Conservation (phyloP, 805 yeast genomes). For the Priceomyces medius region DNA sequence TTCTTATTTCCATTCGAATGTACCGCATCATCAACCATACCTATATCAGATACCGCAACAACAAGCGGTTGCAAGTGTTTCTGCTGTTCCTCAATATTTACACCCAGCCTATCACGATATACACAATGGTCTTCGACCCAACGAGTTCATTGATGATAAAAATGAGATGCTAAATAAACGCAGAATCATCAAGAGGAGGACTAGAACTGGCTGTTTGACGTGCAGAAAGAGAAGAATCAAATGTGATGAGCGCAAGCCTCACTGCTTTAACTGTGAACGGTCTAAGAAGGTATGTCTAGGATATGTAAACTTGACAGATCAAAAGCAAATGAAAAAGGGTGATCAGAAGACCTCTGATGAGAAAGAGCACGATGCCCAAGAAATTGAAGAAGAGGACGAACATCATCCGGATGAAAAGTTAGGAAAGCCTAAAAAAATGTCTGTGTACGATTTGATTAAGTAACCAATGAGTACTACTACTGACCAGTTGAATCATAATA, state of each 20-base stretch:
- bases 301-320: slow-evolving; percentile 41
- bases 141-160: slow-evolving; percentile 21
- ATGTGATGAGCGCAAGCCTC: slow-evolving; percentile 73
- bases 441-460: slow-evolving; percentile 9
- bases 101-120: slow-evolving; percentile 10
- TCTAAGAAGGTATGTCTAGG: slow-evolving; percentile 67
- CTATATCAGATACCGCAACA: slow-evolving; percentile 3
- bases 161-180: slow-evolving; percentile 35
- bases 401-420: slow-evolving; percentile 1
- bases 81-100: slow-evolving; percentile 3
- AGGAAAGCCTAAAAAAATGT: slow-evolving; percentile 5
- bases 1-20: slow-evolving; percentile 7
- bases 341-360: not conserved
- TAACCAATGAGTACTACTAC: not conserved
- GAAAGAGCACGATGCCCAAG: not conserved
- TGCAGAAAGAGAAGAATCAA: slow-evolving; percentile 70
- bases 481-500: not conserved
- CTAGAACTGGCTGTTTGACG: slow-evolving; percentile 74
- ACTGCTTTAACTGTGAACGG: slow-evolving; percentile 66
- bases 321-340: slow-evolving; percentile 6
- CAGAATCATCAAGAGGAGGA: slow-evolving; percentile 55
- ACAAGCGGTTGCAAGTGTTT: slow-evolving; percentile 1
- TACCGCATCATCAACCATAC: slow-evolving; percentile 6
- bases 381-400: not conserved
- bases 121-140: slow-evolving; percentile 7